Evolutionary conservation across 495 filamentous ascomycete species (phyloP), one percentile per base, ranked within the genome.

Genomic region (Baudoinia panamericana): DNA sequence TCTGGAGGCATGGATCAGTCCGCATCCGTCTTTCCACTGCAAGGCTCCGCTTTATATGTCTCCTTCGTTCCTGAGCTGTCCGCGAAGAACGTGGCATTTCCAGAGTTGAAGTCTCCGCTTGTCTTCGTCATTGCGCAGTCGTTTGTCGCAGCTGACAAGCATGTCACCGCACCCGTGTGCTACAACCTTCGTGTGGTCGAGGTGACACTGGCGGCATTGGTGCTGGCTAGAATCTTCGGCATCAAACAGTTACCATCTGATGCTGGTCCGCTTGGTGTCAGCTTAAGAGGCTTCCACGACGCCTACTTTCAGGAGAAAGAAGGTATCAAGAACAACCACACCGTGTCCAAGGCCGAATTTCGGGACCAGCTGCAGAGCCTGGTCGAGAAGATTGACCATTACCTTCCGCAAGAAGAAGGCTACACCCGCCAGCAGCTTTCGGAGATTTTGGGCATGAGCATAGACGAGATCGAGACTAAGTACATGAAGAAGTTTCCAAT

Each of bases 151-250:
- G 80, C 86, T 8, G 84, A 96, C 64, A 97, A 97, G 61, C 84
- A 92, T 56, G 80, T 87, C 24, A 93, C 86, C 0, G 90, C 79
- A 0, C 87, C 87, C 1, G 76, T 85, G 39, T 84, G 84, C 66
- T 97, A 96, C 68, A 97, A 97, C 61, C 76, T 97, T 5, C 80
- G 90, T 13, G 90, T 97, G 1, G 90, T 95, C 7, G 90, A 96
- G 60, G 92, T 84, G 64, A 85, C 78, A 5, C 70, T 97, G 23
- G 92, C 92, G 10, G 84, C 90, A 2, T 77, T 82, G 54, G 75
- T 68, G 46, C 72, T 84, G 2, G 72, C 75, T 25, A 76, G 76
- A 48, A 63, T 66, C 39, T 61, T 74, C 36, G 62, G 59, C 9
- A 63, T 86, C 34, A 75, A 70, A 26, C 24, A 34, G 1, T 73